These are phyloP conservation scores for Forsythia suspensa DNA, from an alignment of 257 asterid species.

Conservation along the genomic window DNA sequence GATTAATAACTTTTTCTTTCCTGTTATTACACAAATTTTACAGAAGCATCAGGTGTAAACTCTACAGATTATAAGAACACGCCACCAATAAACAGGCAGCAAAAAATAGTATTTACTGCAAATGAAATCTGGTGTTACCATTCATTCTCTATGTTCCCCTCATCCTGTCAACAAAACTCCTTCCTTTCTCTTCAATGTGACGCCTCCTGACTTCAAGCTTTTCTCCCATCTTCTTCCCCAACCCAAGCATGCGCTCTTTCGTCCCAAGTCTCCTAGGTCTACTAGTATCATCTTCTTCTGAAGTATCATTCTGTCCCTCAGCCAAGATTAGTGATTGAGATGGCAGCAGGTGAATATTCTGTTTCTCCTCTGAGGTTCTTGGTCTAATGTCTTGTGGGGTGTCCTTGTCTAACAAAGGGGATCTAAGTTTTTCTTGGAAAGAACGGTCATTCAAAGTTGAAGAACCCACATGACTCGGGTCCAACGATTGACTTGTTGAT, in stretches of 20 bases:
- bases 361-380: slow-evolving; percentile 34
- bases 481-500: slow-evolving; percentile 28
- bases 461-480: slow-evolving; percentile 28
- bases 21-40: background rate
- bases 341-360: slow-evolving; percentile 16
- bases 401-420: slow-evolving; percentile 47
- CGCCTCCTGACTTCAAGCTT: slow-evolving; percentile 88
- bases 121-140: background rate
- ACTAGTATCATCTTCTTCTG: slow-evolving; percentile 54
- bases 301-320: slow-evolving; percentile 34
- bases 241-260: slow-evolving; percentile 71
- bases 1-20: background rate
- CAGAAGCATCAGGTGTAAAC: background rate
- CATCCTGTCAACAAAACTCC: slow-evolving; percentile 76
- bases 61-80: background rate
- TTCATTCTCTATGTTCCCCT: slow-evolving; percentile 51
- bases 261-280: slow-evolving; percentile 51
- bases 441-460: slow-evolving; percentile 22
- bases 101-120: slow-evolving; percentile 17
- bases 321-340: slow-evolving; percentile 36
- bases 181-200: slow-evolving; percentile 76
- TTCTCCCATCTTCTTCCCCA: slow-evolving; percentile 89
- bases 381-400: slow-evolving; percentile 33
- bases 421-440: slow-evolving; percentile 36
- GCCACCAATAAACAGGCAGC: background rate